These are phyloP conservation scores for Chlamydomonas schloesseri DNA, from an alignment of 139 green algal species.

Conservation along the genomic window DNA sequence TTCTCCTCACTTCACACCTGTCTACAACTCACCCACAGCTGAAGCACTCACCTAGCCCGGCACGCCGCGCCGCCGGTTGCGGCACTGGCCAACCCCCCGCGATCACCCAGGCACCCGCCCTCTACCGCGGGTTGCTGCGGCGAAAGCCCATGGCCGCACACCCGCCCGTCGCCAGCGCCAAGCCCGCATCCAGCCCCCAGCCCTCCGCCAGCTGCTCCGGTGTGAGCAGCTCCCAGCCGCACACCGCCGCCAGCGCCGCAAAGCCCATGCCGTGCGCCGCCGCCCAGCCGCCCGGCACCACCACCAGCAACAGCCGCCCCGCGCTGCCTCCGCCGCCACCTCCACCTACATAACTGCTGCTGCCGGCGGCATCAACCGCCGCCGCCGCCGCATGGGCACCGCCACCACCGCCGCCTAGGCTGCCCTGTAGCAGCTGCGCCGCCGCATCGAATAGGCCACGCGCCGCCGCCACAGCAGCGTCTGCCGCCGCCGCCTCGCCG, in stretches of 20 bases:
- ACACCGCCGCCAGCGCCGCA: slow-evolving; percentile 15
- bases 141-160: slow-evolving; percentile 17
- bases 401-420: not conserved
- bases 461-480: not conserved
- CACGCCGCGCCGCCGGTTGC: too few species aligned
- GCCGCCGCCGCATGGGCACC: not conserved
- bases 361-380: not conserved
- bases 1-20: too few species aligned
- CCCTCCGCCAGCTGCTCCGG: not conserved
- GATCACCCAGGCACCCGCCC: too few species aligned
- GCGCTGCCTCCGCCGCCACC: not conserved
- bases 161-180: not conserved
- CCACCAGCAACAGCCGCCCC: slow-evolving; percentile 10
- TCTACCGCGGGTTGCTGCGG: too few species aligned
- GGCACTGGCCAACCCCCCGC: too few species aligned
- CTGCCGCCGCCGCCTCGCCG: not conserved
- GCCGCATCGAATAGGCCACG: not conserved
- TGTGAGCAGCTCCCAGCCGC: slow-evolving; percentile 30
- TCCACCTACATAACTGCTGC: not conserved
- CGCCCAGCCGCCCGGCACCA: slow-evolving; percentile 1
- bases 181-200: not conserved
- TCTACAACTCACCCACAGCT: too few species aligned
- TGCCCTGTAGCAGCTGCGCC: not conserved
- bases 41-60: too few species aligned
- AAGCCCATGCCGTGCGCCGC: slow-evolving; percentile 19